Conservation (phyloP, 2,329 filamentous ascomycete genomes). For the Penicillium italicum region DNA sequence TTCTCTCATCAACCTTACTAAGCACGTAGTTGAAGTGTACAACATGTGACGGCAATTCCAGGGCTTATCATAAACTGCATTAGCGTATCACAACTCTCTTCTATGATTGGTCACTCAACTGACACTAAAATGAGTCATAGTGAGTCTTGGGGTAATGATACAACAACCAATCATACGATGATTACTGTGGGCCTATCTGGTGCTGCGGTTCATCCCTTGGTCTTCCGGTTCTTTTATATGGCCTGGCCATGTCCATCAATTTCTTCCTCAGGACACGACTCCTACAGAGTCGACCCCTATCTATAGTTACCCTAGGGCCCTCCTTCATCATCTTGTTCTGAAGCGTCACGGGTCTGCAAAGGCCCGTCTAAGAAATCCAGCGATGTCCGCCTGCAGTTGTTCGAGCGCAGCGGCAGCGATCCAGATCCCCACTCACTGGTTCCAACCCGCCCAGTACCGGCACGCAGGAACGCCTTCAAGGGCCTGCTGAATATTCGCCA, state of each 20-base stretch:
- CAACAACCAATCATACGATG: conserved; percentile 10
- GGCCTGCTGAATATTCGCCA: conserved; percentile 13
- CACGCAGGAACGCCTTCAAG: conserved; percentile 17
- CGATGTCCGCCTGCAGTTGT: conserved; percentile 24
- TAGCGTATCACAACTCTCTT: background rate
- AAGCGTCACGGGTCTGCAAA: conserved; percentile 25
- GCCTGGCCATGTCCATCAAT: background rate
- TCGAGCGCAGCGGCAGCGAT: conserved; percentile 16
- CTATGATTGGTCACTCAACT: conserved; percentile 9
- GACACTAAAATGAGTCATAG: conserved; percentile 28
- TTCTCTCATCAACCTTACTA: background rate
- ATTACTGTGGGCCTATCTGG: background rate
- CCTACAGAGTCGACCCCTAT: conserved; percentile 14
- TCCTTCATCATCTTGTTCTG: background rate
- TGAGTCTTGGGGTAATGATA: conserved; percentile 16
- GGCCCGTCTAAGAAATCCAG: conserved; percentile 25
- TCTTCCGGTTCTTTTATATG: conserved; percentile 13
- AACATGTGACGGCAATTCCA: too few relatives aligned
- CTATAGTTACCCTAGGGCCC: conserved; percentile 3
- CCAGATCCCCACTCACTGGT: conserved; percentile 15
- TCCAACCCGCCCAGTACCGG: conserved; percentile 14
- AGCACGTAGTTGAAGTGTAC: too few relatives aligned
- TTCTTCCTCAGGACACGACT: conserved; percentile 24
- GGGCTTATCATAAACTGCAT: background rate
- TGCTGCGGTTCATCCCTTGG: conserved; percentile 2